Evolutionary conservation across 805 yeast genomes (phyloP).

Genomic region (Yarrowia osloensis): DNA sequence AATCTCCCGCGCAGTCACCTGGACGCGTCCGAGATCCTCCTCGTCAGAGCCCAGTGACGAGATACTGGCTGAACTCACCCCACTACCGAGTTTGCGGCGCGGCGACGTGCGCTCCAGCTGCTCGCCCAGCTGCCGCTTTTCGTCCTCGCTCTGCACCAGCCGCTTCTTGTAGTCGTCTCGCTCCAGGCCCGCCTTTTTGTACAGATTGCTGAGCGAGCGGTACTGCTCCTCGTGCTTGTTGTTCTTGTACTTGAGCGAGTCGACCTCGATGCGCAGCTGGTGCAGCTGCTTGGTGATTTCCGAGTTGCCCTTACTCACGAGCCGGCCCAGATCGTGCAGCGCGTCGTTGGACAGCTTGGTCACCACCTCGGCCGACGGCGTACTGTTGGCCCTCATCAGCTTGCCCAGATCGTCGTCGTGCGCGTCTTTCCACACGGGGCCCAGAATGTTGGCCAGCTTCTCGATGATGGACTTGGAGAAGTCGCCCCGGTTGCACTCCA

Average conservation of each 20-base stretch:
- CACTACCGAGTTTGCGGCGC: background rate
- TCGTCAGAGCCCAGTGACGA: conserved; percentile 18
- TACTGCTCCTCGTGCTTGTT: conserved; percentile 28
- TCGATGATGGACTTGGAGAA: conserved; percentile 19
- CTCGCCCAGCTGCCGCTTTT: background rate
- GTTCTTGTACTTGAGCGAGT: conserved; percentile 18
- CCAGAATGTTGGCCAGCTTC: conserved; percentile 25
- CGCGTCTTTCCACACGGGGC: conserved; percentile 12
- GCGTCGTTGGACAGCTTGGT: conserved; percentile 25
- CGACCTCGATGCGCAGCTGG: conserved; percentile 22
- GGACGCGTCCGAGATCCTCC: conserved; percentile 16
- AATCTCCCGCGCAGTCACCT: conserved; percentile 14
- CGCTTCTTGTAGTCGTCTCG: conserved; percentile 28
- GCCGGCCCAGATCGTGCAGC: conserved; percentile 11
- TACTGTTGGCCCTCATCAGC: conserved; percentile 6
- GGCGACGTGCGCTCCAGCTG: background rate
- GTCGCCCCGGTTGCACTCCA: conserved; percentile 26
- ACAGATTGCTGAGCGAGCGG: conserved; percentile 19
- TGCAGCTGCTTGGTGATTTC: conserved; percentile 28
- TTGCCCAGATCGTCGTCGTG: background rate
- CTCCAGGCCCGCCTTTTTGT: conserved; percentile 18
- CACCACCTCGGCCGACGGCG: conserved; percentile 16
- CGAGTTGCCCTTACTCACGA: conserved; percentile 21
- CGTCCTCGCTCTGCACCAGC: conserved; percentile 15
- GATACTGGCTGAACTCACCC: background rate